phyloP scores from a whole-genome alignment of 345 rosid genomes.

The Excoecaria cochinchinensis region DNA sequence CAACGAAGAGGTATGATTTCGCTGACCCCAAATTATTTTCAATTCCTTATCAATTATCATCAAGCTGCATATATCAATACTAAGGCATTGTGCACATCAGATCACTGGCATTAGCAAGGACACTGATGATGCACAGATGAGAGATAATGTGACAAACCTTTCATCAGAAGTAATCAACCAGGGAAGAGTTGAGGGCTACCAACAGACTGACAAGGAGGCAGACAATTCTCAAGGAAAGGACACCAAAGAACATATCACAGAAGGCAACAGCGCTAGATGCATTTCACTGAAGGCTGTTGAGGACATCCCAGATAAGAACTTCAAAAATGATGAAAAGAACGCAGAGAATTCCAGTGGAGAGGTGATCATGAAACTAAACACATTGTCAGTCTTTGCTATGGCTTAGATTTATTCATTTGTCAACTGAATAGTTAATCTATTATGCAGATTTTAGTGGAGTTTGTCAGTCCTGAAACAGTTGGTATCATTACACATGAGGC shows the following conservation, averaged over 20 bases:
- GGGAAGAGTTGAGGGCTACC: conserved; percentile 8
- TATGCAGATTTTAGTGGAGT: background rate
- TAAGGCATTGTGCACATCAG: conserved; percentile 19
- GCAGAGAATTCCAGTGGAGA: conserved; percentile 9
- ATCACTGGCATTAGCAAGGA: background rate
- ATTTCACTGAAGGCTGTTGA: conserved; percentile 8
- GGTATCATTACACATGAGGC: background rate
- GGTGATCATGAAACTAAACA: conserved; percentile 6
- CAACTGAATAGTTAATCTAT: background rate
- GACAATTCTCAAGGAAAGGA: conserved; percentile 7
- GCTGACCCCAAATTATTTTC: background rate
- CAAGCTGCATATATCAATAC: conserved; percentile 1
- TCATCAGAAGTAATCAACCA: conserved; percentile 10
- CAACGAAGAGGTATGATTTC: conserved; percentile 21
- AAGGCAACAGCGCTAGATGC: background rate
- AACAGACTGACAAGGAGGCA: background rate
- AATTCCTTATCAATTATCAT: background rate
- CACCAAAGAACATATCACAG: background rate
- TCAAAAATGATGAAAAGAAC: conserved; percentile 9
- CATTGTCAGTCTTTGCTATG: background rate
- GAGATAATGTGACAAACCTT: conserved; percentile 7
- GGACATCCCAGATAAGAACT: conserved; percentile 9
- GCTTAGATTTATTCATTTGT: background rate
- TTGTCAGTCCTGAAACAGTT: background rate
- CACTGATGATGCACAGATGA: conserved; percentile 3